phyloP scores from a whole-genome alignment of 768 basidiomycete genomes.

The Galerina sulciceps region DNA sequence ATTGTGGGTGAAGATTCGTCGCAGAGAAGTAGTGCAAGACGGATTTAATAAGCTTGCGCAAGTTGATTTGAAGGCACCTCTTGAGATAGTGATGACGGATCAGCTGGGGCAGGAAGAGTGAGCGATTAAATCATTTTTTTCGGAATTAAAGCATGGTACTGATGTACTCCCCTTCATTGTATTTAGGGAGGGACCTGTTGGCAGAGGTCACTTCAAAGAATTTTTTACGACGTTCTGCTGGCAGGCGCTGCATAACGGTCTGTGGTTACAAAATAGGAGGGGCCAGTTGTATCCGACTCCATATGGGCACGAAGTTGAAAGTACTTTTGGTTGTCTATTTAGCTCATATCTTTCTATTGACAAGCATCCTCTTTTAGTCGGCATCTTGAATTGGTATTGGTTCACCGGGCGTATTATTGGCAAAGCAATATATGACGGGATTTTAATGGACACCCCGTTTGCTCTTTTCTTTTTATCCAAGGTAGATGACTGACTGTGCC shows the following conservation, averaged over 20 bases:
- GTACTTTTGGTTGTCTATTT: slow-evolving; percentile 34
- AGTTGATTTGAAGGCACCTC: slow-evolving; percentile 74
- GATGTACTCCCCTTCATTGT: neutral
- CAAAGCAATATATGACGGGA: slow-evolving; percentile 96
- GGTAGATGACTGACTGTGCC: too few species aligned
- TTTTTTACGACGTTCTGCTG: too few species aligned
- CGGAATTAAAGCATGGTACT: neutral
- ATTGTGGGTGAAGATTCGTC: slow-evolving; percentile 62
- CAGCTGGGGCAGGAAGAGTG: slow-evolving; percentile 87
- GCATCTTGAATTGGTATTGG: slow-evolving; percentile 89
- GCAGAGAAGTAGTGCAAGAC: slow-evolving; percentile 83
- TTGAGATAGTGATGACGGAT: slow-evolving; percentile 90
- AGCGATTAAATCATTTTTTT: slow-evolving; percentile 9
- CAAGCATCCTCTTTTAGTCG: slow-evolving; percentile 45
- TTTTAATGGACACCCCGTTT: slow-evolving; percentile 92
- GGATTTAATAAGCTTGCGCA: slow-evolving; percentile 86
- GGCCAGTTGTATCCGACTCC: slow-evolving; percentile 97
- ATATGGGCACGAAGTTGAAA: slow-evolving; percentile 86
- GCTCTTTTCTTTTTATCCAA: slow-evolving; percentile 94
- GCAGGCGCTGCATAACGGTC: too few species aligned
- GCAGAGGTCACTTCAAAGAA: too few species aligned
- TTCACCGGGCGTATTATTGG: slow-evolving; percentile 94
- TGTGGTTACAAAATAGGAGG: slow-evolving; percentile 45
- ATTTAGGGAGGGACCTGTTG: too few species aligned
- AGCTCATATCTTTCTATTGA: neutral